Base-by-base conservation (phyloP, 1,139 yeast species). In the Diutina siamensis region DNA sequence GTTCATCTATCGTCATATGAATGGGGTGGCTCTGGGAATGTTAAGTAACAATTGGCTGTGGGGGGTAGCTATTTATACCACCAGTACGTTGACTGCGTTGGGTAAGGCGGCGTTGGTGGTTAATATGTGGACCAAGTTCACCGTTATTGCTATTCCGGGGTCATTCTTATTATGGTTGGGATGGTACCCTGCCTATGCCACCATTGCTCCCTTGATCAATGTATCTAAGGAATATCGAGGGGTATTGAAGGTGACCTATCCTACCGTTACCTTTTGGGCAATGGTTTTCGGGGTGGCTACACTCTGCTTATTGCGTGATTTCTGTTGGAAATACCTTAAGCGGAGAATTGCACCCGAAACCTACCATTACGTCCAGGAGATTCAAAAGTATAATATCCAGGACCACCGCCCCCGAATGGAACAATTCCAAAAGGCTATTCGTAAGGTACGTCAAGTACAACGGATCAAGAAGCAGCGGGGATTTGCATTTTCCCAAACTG, bases 401-500 rank as follows among this genome's bases (percentile, higher is more conserved):
- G 97, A 92, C 59, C 85, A 85, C 62, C 75, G 96, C 54, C 98
- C 99, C 19, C 78, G 96, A 55, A 81, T 89, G 78, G 95, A 88
- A 54, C 95, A 89, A 53, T 94, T 94, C 71, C 98, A 94, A 62
- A 88, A 85, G 63, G 97, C 98, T 5, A 92, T 94, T 49, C 76
- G 97, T 59, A 92, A 89, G 60, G 97, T 92, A 38, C 82, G 99
- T 63, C 98, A 94, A 63, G 97, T 94, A 34, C 97, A 92, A 63
- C 77, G 99, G 63, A 89, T 92, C 83, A 86, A 94, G 60, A 94
- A 92, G 59, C 98, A 92, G 67, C 82, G 98, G 64, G 98, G 98
- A 18, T 94, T 87, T 72, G 99, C 99, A 1, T 94, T 92, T 57
- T 88, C 97, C 3, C 98, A 92, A 63, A 92, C 86, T 46, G 96